These are phyloP conservation scores for Lathyrus oleraceus DNA, from an alignment of 306 rosid genomes.

Conservation along the genomic window DNA sequence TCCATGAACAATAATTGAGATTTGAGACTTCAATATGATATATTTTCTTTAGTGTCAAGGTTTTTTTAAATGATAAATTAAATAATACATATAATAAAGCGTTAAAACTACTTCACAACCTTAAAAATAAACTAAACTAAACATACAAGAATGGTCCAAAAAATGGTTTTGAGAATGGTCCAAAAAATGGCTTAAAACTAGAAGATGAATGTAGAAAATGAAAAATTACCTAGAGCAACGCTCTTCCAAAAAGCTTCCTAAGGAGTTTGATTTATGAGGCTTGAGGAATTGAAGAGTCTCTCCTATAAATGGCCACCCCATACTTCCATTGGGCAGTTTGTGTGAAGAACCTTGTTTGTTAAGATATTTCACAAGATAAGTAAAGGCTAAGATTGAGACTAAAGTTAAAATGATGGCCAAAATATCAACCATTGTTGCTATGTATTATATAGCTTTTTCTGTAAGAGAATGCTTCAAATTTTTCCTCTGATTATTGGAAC, in stretches of 20 bases:
- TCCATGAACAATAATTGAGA: too few species aligned
- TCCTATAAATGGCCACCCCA: slow-evolving; percentile 73
- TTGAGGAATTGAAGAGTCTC: slow-evolving; percentile 70
- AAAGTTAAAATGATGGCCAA: slow-evolving; percentile 34
- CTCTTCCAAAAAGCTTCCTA: slow-evolving; percentile 60
- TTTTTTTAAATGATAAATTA: too few species aligned
- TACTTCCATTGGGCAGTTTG: slow-evolving; percentile 59
- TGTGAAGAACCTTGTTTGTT: slow-evolving; percentile 9
- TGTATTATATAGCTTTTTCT: background rate
- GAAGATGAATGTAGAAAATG: background rate
- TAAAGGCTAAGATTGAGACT: slow-evolving; percentile 34
- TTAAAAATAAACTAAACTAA: too few species aligned
- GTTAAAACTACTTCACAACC: too few species aligned
- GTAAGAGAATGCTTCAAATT: slow-evolving; percentile 13
- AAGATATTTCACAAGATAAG: slow-evolving; percentile 43
- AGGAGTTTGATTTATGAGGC: slow-evolving; percentile 63
- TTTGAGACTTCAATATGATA: too few species aligned
- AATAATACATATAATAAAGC: too few species aligned
- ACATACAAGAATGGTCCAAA: too few species aligned
- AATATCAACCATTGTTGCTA: slow-evolving; percentile 39
- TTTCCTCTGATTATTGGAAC: background rate
- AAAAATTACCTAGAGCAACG: slow-evolving; percentile 59
- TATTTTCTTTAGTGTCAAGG: too few species aligned
- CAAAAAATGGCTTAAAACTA: too few species aligned
- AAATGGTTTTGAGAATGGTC: too few species aligned